Base-by-base conservation (phyloP, 1,139 yeast genomes). In the Sugiyamaella novakii region DNA sequence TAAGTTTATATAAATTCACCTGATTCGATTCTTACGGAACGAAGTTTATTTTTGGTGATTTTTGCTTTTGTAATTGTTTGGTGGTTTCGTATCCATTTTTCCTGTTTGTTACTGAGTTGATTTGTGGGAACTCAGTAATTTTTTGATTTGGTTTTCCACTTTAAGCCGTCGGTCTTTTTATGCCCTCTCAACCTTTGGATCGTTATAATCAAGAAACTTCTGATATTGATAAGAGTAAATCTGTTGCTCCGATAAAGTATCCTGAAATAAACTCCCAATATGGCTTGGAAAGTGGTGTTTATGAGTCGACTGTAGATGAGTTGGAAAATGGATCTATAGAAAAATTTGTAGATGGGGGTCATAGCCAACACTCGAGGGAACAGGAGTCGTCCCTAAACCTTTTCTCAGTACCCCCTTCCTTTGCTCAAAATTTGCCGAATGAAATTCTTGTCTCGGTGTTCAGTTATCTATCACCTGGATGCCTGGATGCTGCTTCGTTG, bases 401-500 rank as follows among this genome's bases (percentile, higher is more conserved):
- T 1, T 42, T 42, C 31, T 21, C 40, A 1, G 46, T 42, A 8
- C 46, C 46, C 18, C 39, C 39, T 24, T 42, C 46, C 2, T 6
- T 34, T n/a, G 47, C 47, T 12, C 30, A 27, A n/a, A 43, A 28
- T 36, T 25, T 69, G 19, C 70, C 72, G 0, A 58, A 58, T n/a
- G 70, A 66, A 71, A 73, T 77, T 59, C 67, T 67, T 53, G 57
- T 59, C 24, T 55, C 55, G 33, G 54, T 66, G 37, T 65, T 67
- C 52, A 53, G 61, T 37, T 56, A 57, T 43, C 58, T 67, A 27
- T 59, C 60, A 19, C 61, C 65, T 11, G 55, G 50, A 3, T 62
- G 64, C 33, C 56, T 69, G 38, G 71, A 65, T 46, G 54, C 53
- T 8, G 62, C 61, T 6, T 58, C 65, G 19, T 54, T 61, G 14